phyloP scores from a whole-genome alignment of 176 grass and related monocot genomes.

The Musa itinerans region DNA sequence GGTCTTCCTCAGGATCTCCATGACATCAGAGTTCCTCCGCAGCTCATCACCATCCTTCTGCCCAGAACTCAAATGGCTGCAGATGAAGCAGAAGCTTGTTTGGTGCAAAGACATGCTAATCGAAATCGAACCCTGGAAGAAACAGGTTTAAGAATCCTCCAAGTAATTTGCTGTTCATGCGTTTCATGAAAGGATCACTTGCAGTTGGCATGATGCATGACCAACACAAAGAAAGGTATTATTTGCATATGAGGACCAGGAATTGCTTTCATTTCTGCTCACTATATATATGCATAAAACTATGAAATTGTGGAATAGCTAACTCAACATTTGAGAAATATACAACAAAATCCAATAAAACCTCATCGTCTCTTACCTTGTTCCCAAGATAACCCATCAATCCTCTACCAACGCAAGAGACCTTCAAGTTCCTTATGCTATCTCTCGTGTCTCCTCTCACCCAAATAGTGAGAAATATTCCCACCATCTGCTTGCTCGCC shows the following conservation, averaged over 20 bases:
- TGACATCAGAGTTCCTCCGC: conserved; percentile 73
- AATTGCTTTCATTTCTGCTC: neutral
- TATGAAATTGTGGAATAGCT: too few species aligned
- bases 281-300: neutral
- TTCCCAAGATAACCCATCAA: conserved; percentile 98
- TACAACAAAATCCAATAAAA: neutral
- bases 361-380: conserved; percentile 37
- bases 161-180: neutral
- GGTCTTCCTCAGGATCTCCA: conserved; percentile 90
- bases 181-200: neutral
- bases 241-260: neutral
- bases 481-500: conserved; percentile 98
- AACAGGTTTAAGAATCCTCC: neutral
- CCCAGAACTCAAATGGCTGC: conserved; percentile 96
- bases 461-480: conserved; percentile 93
- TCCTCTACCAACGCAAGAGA: conserved; percentile 93
- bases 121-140: conserved; percentile 87
- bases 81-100: conserved; percentile 99
- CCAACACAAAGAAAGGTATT: neutral
- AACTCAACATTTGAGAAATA: neutral
- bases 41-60: conserved; percentile 94
- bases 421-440: conserved; percentile 88
- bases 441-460: conserved; percentile 60
- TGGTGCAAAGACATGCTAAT: conserved; percentile 99
- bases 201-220: neutral